Evolutionary conservation across 1,284 basidiomycete species (phyloP).

Genomic region (Leccinum pachyderme): DNA sequence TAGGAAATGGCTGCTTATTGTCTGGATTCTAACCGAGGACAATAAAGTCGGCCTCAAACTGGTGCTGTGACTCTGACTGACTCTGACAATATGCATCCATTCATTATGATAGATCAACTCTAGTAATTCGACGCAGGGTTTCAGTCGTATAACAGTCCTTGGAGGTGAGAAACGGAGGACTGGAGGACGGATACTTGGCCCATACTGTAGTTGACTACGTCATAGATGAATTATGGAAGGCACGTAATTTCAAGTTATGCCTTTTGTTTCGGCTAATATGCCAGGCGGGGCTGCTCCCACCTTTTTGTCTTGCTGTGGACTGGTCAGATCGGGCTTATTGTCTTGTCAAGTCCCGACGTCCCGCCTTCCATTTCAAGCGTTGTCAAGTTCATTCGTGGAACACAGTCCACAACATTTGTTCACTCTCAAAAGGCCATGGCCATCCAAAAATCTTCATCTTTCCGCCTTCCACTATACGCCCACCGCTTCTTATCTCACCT

Average conservation of each 20-base stretch:
- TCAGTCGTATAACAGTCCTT: neutral
- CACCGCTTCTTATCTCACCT: neutral
- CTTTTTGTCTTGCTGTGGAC: slow-evolving; percentile 32
- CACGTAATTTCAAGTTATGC: neutral
- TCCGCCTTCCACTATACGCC: slow-evolving; percentile 1
- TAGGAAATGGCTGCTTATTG: slow-evolving; percentile 27
- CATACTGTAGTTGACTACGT: neutral
- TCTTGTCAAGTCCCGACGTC: slow-evolving; percentile 17
- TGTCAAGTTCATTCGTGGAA: slow-evolving; percentile 11
- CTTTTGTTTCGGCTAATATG: slow-evolving; percentile 28
- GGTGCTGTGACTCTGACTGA: slow-evolving; percentile 10
- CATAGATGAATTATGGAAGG: slow-evolving; percentile 3
- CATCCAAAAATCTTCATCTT: slow-evolving; percentile 9
- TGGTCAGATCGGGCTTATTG: slow-evolving; percentile 34
- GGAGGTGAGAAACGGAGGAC: neutral
- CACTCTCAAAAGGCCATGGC: slow-evolving; percentile 34
- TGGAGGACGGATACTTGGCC: neutral
- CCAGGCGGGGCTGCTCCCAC: slow-evolving; percentile 21
- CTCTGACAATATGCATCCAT: slow-evolving; percentile 16
- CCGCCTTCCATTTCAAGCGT: slow-evolving; percentile 22
- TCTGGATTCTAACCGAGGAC: slow-evolving; percentile 17
- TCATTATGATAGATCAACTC: neutral
- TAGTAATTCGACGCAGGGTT: neutral
- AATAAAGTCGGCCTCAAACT: slow-evolving; percentile 18
- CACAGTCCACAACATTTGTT: slow-evolving; percentile 5